Conservation (phyloP, 1,284 basidiomycete genomes). For the Hemileia vastatrix region DNA sequence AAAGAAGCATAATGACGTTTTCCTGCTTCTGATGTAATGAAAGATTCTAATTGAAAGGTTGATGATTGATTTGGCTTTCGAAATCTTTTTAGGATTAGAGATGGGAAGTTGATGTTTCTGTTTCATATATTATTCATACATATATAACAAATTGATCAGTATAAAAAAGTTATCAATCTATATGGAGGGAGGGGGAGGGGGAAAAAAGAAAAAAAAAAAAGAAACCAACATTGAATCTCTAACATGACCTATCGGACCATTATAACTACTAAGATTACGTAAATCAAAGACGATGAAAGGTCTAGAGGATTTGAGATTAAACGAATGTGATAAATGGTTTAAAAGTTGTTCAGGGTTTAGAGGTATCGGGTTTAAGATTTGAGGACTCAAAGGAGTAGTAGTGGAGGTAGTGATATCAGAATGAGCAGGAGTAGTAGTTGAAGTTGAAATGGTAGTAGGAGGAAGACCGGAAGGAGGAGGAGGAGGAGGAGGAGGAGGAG, state of each 20-base stretch:
- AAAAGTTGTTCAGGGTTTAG: slow-evolving; percentile 7
- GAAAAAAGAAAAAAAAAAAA: background rate
- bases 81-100: slow-evolving; percentile 34
- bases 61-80: slow-evolving; percentile 25
- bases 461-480: background rate
- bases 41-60: slow-evolving; percentile 30
- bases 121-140: too few species aligned
- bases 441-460: background rate
- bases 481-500: background rate
- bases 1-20: slow-evolving; percentile 21
- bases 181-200: background rate
- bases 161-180: slow-evolving; percentile 23
- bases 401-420: too few species aligned
- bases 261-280: slow-evolving; percentile 6
- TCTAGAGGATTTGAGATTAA: background rate
- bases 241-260: slow-evolving; percentile 12
- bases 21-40: slow-evolving; percentile 33
- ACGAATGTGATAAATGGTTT: too few species aligned
- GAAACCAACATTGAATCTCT: slow-evolving; percentile 17
- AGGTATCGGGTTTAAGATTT: slow-evolving; percentile 6
- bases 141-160: slow-evolving; percentile 46
- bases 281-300: slow-evolving; percentile 16
- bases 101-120: slow-evolving; percentile 34
- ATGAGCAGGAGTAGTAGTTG: background rate
- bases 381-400: too few species aligned